Conservation (phyloP, 2,329 filamentous ascomycete genomes). For the Alternaria gansuensis region DNA sequence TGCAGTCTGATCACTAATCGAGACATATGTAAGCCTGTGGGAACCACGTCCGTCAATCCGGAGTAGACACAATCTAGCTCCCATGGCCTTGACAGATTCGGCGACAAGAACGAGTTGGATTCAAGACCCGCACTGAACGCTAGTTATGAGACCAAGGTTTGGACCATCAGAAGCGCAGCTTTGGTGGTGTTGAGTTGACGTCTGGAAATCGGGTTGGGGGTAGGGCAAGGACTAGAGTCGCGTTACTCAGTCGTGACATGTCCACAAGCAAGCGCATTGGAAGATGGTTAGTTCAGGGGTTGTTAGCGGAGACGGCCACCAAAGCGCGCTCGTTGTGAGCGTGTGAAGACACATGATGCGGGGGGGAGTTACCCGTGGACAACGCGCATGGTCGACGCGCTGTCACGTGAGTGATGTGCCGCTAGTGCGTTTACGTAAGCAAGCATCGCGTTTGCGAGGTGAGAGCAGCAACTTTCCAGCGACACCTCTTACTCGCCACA, state of each 20-base stretch:
- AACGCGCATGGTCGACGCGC: conserved; percentile 8
- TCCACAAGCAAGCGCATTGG: no score
- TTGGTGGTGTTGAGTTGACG: not conserved
- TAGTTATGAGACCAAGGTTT: not conserved
- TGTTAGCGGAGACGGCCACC: not conserved
- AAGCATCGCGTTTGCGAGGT: conserved; percentile 24
- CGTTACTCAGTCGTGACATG: no score
- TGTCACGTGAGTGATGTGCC: conserved; percentile 13
- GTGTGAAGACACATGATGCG: not conserved
- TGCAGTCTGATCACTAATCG: no score
- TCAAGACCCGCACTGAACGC: no score
- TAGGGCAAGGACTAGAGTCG: no score
- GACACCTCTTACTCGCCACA: conserved; percentile 8
- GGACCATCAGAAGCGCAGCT: not conserved
- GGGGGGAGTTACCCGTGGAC: not conserved
- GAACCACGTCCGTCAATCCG: no score
- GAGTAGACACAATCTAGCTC: no score
- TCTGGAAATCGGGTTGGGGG: not conserved
- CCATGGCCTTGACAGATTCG: no score
- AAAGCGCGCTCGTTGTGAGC: not conserved
- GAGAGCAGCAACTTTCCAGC: conserved; percentile 12
- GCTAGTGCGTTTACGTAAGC: conserved; percentile 16
- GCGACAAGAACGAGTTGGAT: no score
- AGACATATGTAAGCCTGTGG: no score
- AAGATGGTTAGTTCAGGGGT: no score